A percentile compares a stretch with the other conserved stretches of the same genome.
phyloP scores from a whole-genome alignment of 2,329 filamentous ascomycete species.

The Arachnomyces sp. region DNA sequence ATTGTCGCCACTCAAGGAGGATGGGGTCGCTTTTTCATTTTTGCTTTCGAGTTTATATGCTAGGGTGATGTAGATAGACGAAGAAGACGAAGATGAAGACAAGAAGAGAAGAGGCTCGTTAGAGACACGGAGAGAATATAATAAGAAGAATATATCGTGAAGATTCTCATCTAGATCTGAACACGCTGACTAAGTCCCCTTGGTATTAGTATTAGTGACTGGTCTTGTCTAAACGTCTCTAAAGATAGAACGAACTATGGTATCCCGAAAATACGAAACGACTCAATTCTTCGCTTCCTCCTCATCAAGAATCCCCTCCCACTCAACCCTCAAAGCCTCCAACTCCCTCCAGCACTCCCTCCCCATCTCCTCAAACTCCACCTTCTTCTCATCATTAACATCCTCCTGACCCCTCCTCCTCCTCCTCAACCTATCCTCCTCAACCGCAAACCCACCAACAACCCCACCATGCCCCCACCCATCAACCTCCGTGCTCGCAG shows the following conservation, averaged over 20 bases:
- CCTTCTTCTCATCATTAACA: conserved; percentile 41
- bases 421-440: conserved; percentile 44
- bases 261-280: no score
- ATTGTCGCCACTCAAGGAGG: conserved; percentile 1
- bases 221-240: no score
- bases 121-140: conserved; percentile 4
- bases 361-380: conserved; percentile 33
- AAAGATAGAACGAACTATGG: no score
- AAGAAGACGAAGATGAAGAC: conserved; percentile 15
- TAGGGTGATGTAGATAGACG: conserved; percentile 27
- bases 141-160: conserved; percentile 2
- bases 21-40: conserved; percentile 1
- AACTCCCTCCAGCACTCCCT: conserved; percentile 34
- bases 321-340: conserved; percentile 33
- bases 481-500: conserved; percentile 72
- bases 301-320: conserved; percentile 31
- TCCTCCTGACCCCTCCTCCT: conserved; percentile 52
- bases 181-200: no score
- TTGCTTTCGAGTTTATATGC: conserved; percentile 1
- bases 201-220: no score
- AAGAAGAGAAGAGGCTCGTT: conserved; percentile 11
- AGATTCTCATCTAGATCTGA: no score
- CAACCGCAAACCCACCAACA: conserved; percentile 43
- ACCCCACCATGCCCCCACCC: conserved; percentile 66
- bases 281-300: conserved; percentile 17